Evolutionary conservation across 1,284 basidiomycete genomes (phyloP).

Genomic region (Afroboletus lepidellus): DNA sequence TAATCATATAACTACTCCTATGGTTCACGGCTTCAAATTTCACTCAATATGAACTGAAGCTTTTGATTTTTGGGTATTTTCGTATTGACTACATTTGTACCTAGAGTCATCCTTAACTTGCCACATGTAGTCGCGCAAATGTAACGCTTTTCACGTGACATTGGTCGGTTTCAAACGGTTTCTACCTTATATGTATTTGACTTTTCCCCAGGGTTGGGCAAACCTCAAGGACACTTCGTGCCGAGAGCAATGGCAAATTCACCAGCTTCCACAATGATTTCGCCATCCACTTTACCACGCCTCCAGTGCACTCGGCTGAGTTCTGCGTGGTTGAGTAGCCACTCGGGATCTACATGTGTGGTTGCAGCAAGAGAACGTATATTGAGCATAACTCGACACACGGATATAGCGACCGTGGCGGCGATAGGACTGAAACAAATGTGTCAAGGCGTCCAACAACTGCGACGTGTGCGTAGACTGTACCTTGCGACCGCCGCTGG

Average conservation of each 20-base stretch:
- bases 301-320: conserved; percentile 20
- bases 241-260: not conserved
- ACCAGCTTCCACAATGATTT: conserved; percentile 12
- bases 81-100: too few species aligned
- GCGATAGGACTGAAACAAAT: conserved; percentile 6
- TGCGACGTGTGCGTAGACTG: not conserved
- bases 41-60: too few species aligned
- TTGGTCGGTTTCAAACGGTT: too few species aligned
- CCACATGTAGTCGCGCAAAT: too few species aligned
- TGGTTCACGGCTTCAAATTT: too few species aligned
- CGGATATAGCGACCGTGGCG: conserved; percentile 7
- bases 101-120: too few species aligned
- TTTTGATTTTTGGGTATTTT: too few species aligned
- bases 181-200: too few species aligned
- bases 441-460: not conserved
- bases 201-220: not conserved
- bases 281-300: conserved; percentile 7
- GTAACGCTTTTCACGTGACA: too few species aligned
- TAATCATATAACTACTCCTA: too few species aligned
- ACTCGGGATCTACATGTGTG: conserved; percentile 17
- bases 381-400: conserved; percentile 17
- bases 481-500: conserved; percentile 11
- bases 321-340: conserved; percentile 22
- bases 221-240: not conserved
- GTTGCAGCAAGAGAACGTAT: conserved; percentile 19